Conservation (phyloP, 495 filamentous ascomycete species). For the Lophium mytilinum region DNA sequence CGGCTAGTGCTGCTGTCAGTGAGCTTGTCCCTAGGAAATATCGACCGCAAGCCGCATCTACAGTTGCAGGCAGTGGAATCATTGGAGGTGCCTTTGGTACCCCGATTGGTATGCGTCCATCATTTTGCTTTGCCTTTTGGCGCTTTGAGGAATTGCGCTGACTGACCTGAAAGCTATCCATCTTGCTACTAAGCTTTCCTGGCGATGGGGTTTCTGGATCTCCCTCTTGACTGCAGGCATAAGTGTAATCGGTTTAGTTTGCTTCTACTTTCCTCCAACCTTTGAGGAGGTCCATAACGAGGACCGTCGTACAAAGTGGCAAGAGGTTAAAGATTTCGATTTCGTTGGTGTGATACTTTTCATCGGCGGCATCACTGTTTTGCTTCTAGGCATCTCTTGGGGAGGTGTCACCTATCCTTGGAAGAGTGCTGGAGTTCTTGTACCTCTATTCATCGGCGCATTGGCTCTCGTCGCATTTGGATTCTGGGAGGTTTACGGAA, state of each 20-base stretch:
- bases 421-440: slow-evolving; percentile 1
- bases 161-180: not conserved
- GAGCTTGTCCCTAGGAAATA: not conserved
- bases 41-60: not conserved
- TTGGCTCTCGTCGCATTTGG: slow-evolving; percentile 5
- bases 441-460: slow-evolving; percentile 7
- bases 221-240: not conserved
- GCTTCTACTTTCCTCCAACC: not conserved
- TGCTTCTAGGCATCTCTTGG: slow-evolving; percentile 7
- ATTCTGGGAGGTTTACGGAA: slow-evolving; percentile 12
- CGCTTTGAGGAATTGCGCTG: not conserved
- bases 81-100: not conserved
- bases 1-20: not conserved
- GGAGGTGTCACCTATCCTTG: slow-evolving; percentile 7
- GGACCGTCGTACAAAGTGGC: slow-evolving; percentile 2
- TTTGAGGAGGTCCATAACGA: not conserved
- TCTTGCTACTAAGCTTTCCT: slow-evolving; percentile 2
- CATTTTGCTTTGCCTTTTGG: not conserved
- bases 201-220: slow-evolving; percentile 3
- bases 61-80: not conserved
- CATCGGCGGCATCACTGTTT: not conserved
- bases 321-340: not conserved
- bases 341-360: not conserved
- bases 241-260: not conserved
- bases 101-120: not conserved